These are phyloP conservation scores for Erythrophleum ivorense DNA, from an alignment of 331 rosid genomes.

Conservation along the genomic window DNA sequence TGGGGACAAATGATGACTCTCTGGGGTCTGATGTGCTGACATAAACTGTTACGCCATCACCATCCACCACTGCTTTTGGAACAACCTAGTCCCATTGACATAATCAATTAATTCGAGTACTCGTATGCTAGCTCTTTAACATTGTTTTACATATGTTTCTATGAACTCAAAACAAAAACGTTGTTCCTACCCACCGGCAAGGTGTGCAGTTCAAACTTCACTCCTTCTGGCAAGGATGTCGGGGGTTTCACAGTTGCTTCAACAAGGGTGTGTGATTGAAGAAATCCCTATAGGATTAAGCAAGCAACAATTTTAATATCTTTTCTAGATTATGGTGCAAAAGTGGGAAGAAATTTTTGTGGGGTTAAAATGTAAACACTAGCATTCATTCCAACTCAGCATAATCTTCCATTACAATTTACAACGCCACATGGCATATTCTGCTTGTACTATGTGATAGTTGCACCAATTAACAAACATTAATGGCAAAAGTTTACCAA, in stretches of 20 bases:
- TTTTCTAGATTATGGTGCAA: not conserved
- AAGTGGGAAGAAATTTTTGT: slow-evolving; percentile 27
- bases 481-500: no score
- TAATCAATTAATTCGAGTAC: not conserved
- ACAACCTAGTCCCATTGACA: slow-evolving; percentile 62
- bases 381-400: no score
- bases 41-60: slow-evolving; percentile 65
- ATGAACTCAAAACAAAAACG: not conserved
- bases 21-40: no score
- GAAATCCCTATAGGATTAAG: slow-evolving; percentile 64
- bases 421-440: no score
- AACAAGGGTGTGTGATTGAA: slow-evolving; percentile 63
- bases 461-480: no score
- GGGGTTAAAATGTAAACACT: no score
- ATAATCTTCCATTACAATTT: no score
- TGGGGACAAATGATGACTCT: no score
- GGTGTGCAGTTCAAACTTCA: slow-evolving; percentile 67
- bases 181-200: slow-evolving; percentile 59
- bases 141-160: not conserved
- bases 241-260: slow-evolving; percentile 50
- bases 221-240: slow-evolving; percentile 67
- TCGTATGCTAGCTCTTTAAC: slow-evolving; percentile 19
- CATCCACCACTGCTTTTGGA: slow-evolving; percentile 78
- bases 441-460: no score
- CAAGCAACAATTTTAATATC: slow-evolving; percentile 6